A percentile compares a stretch with the other conserved stretches of the same genome.
Conservation (phyloP, 345 rosid genomes). For the Streptanthus diversifolius region DNA sequence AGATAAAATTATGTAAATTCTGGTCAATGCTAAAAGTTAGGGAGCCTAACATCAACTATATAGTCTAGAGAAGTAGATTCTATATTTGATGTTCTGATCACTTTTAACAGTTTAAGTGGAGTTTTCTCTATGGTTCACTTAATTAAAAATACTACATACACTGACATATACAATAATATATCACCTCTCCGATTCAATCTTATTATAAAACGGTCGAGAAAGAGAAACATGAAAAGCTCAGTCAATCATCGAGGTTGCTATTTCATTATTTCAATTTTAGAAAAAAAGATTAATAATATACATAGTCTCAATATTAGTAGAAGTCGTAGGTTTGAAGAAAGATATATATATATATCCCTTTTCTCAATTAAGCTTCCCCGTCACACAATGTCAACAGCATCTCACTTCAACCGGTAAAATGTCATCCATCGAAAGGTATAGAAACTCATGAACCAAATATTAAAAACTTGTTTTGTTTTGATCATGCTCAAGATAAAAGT, state of each 20-base stretch:
- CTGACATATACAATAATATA: not conserved
- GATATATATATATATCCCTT: not conserved
- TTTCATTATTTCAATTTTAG: not conserved
- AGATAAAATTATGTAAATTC: constrained; percentile 4
- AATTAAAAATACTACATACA: not conserved
- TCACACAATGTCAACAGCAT: constrained; percentile 12
- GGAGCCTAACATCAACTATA: constrained; percentile 27
- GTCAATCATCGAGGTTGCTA: constrained; percentile 9
- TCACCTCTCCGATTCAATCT: not conserved
- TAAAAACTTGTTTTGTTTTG: not conserved
- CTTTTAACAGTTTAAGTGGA: constrained; percentile 12
- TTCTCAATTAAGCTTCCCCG: constrained; percentile 9
- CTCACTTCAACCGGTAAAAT: not conserved
- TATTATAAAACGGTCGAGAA: not conserved
- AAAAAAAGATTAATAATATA: not conserved
- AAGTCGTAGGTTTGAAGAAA: constrained; percentile 23
- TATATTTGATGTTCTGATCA: constrained; percentile 12
- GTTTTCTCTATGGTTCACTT: not conserved
- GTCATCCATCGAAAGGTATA: not conserved
- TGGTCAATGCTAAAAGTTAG: constrained; percentile 16
- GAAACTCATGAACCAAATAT: not conserved
- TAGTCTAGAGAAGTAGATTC: constrained; percentile 17
- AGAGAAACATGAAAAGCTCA: not conserved
- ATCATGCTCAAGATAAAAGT: not conserved
- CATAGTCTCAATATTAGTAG: constrained; percentile 7